Evolutionary conservation across 2,329 filamentous ascomycete species (phyloP), one percentile per base, ranked within the genome.

Genomic region (Didymellaceae sp.): DNA sequence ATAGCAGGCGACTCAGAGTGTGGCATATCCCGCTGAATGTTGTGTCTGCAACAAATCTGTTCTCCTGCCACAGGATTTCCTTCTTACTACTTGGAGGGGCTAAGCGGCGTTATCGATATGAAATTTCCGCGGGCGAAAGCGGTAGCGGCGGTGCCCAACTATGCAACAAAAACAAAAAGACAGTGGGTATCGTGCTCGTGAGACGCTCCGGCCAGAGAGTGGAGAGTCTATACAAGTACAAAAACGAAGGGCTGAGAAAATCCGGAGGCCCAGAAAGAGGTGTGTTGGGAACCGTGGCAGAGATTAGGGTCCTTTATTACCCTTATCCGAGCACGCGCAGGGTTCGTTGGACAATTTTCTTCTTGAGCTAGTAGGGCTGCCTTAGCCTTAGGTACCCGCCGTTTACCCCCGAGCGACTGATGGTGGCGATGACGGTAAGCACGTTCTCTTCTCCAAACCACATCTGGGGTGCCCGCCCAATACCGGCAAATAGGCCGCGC

Each of bases 1-100:
- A 79, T 78, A 54, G 76, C 71, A 47, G 78, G 78, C 65, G 77
- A 80, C 60, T 80, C 78, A 67, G 72, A 73, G 69, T 80, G 78
- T 59, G 78, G 78, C 78, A 80, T 80, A 55, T 62, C 67, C 63
- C 54, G 50, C 48, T 39, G 48, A 16, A 47, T 25, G 31, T 35
- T 35, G 28, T 39, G 48, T 52, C n/a, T 45, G 42, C 49, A 26
- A 42, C 24, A 14, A 38, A 8, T 16, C 31, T 33, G 21, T 18
- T n/a, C 35, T 38, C 18, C 45, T 39, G 52, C 26, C 48, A 41
- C 16, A 48, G 26, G 26, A 28, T 47, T 49, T 34, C 39, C 37
- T 45, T 44, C 39, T 55, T 58, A 60, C 57, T 58, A 63, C 56
- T 56, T 61, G 60, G 63, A 62, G 66, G 66, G 66, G 55, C 52